These are phyloP conservation scores for Phytopythium aichiense DNA, from an alignment of 352 stramenopile species.

Conservation along the genomic window DNA sequence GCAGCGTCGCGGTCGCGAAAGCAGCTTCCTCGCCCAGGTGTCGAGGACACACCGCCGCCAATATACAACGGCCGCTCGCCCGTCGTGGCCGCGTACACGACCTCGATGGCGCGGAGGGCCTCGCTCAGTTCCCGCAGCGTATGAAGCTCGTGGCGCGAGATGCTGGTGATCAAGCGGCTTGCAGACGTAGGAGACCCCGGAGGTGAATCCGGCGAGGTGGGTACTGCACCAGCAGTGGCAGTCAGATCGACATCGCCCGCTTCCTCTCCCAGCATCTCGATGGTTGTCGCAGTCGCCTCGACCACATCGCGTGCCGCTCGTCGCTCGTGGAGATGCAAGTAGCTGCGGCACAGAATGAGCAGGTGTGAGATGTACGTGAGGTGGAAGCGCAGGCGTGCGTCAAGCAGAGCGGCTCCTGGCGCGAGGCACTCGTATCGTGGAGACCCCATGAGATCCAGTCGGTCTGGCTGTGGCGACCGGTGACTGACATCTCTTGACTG, in stretches of 20 bases:
- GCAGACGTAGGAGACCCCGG: background rate
- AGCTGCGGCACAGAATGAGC: constrained; percentile 35
- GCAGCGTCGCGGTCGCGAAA: constrained; percentile 2
- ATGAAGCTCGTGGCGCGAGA: constrained; percentile 28
- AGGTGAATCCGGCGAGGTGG: background rate
- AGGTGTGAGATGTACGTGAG: constrained; percentile 40
- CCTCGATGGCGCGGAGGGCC: constrained; percentile 27
- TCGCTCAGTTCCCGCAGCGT: constrained; percentile 36
- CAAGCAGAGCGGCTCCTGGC: constrained; percentile 25
- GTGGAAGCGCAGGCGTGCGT: constrained; percentile 20
- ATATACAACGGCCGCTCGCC: background rate
- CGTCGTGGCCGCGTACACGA: constrained; percentile 24
- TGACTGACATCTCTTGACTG: background rate
- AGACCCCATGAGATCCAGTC: background rate
- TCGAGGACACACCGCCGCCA: background rate
- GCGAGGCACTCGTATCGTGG: constrained; percentile 22
- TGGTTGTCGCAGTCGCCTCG: constrained; percentile 11
- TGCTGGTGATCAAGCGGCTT: constrained; percentile 26
- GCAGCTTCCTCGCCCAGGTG: background rate
- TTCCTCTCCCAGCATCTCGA: background rate
- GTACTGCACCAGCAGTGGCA: background rate
- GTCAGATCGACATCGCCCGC: background rate
- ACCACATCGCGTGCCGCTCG: constrained; percentile 30
- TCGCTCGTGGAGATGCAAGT: constrained; percentile 38
- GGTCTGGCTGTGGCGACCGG: background rate